Base-by-base conservation (phyloP, 768 basidiomycete species). In the Boletus vinaceobasis region DNA sequence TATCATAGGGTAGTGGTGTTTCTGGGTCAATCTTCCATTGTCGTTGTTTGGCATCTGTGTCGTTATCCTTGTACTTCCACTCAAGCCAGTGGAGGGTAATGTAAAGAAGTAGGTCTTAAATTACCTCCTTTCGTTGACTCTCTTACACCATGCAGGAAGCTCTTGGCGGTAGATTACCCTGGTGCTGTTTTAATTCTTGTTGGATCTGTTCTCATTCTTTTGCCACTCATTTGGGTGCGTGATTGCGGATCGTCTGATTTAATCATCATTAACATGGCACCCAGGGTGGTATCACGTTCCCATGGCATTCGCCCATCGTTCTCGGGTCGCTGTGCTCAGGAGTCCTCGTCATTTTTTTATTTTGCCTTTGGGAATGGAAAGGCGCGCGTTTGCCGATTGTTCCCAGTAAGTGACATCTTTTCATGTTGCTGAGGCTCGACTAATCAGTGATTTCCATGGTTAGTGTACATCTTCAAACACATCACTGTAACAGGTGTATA, bases 361-460 rank as follows among this genome's bases (percentile, higher is more conserved):
- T 90, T 67, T 79, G 87, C 45, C 50, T 82, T 36, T 88, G 85
- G 78, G 89, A 92, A 69, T 85, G 84, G 79, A 86, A 82, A 66
- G 75, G 84, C 1, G 85, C 87, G 2, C 72, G 70, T 47, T 75
- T 90, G 7, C 90, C 89, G 0, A 86, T 90, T 50, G 81, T 90
- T 4, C 88, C 88, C 5, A 84, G 85, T 84, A 60, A 49, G 82
- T 70, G 4, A 21, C 44, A 45, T 23, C 7, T 31, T 5, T 35
- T 31, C 35, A 14, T 5, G 5, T 40, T 3, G 17, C 7, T 1
- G 31, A 35, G 6, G 26, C 21, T 43, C n/a, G 35, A 36, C 10
- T 52, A 35, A 52, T 23, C 23, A 5, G 19, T 36, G 31, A 21
- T 19, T 43, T 5, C 14, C 31, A 31, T 38, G 31, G 15, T n/a